Conservation (phyloP, 2,329 filamentous ascomycete species). For the Ceratocystiopsis sp. region DNA sequence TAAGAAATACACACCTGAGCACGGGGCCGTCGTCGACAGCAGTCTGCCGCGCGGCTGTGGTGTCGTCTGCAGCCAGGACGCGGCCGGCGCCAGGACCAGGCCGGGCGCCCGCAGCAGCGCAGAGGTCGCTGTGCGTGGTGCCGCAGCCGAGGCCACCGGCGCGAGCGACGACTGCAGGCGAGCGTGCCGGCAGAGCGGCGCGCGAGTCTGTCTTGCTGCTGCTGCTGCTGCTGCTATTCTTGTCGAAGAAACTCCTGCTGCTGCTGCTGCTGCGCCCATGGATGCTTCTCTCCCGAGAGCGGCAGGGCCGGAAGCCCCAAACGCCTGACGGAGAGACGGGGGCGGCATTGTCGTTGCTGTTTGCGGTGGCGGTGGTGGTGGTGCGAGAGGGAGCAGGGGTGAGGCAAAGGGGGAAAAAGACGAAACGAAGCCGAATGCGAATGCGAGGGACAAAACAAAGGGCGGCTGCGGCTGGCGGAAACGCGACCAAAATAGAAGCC, state of each 20-base stretch:
- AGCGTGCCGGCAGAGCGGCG: not conserved
- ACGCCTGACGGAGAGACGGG: slow-evolving; percentile 8
- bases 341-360: slow-evolving; percentile 5
- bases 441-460: no score
- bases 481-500: no score
- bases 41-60: slow-evolving; percentile 5
- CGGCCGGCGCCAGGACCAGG: not conserved
- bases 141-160: no score
- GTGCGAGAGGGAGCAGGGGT: not conserved
- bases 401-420: not conserved
- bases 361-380: not conserved
- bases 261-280: no score
- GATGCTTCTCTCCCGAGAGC: not conserved
- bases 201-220: not conserved
- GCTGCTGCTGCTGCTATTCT: no score
- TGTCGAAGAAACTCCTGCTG: no score
- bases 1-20: slow-evolving; percentile 4
- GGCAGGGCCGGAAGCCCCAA: slow-evolving; percentile 3
- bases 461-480: no score
- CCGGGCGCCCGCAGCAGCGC: no score
- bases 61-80: not conserved
- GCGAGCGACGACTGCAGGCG: no score
- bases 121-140: not conserved
- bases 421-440: no score
- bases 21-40: slow-evolving; percentile 8